phyloP scores from a whole-genome alignment of 2,329 filamentous ascomycete species.

The Penicillium janthinellum region DNA sequence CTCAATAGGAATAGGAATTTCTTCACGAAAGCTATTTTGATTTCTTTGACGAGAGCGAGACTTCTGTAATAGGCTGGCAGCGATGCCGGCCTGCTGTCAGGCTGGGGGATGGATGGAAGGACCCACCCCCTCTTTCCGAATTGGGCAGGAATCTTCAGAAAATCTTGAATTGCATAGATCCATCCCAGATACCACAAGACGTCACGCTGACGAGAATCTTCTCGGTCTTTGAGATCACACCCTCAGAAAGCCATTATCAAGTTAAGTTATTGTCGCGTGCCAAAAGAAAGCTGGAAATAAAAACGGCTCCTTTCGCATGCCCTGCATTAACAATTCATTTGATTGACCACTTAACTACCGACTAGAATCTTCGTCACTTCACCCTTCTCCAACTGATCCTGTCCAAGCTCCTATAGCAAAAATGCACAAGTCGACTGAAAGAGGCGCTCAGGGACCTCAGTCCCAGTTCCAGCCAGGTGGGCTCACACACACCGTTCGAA shows the following conservation, averaged over 20 bases:
- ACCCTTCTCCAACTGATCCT: background rate
- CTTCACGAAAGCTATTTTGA: background rate
- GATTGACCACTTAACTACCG: background rate
- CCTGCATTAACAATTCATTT: background rate
- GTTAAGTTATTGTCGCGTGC: background rate
- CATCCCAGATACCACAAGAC: background rate
- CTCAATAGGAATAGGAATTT: too few relatives aligned
- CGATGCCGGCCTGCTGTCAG: background rate
- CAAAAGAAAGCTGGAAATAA: too few relatives aligned
- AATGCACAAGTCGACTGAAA: constrained; percentile 22
- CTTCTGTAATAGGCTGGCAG: background rate
- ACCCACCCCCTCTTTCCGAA: background rate
- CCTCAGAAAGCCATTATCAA: background rate
- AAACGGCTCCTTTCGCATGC: too few relatives aligned
- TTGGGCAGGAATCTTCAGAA: background rate
- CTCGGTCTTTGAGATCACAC: background rate
- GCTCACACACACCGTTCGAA: background rate
- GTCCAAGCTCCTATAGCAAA: background rate
- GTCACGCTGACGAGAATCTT: constrained; percentile 1
- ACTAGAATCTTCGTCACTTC: background rate
- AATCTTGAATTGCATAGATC: constrained; percentile 1
- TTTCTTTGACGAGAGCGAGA: background rate
- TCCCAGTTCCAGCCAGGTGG: constrained; percentile 39
- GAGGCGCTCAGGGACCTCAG: constrained; percentile 14
- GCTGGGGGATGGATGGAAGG: background rate